Evolutionary conservation across 352 stramenopile genomes (phyloP), one percentile per base, ranked within the genome.

Genomic region (Aphanomyces euteiches): DNA sequence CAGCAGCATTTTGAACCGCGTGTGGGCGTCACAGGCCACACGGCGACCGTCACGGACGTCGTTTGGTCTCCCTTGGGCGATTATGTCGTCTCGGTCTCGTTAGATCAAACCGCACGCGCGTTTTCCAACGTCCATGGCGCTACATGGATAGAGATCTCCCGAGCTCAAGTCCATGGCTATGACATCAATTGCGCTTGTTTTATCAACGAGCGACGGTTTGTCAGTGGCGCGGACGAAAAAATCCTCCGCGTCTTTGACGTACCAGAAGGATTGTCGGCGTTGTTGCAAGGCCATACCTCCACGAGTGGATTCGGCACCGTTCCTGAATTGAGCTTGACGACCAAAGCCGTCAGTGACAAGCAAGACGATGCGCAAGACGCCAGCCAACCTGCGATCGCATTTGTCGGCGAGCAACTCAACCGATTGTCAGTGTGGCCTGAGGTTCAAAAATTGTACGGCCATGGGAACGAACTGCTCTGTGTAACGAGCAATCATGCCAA

Each of bases 181-280:
- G 84, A 93, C 56, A 77, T 93, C 67, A 90, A 92, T 69, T 93
- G 85, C 36, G 85, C 68, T 4, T 78, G 76, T 43, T 92, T 93
- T 45, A 48, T 54, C 43, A 43, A 71, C 57, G 77, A 85, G 21
- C 77, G 86, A 13, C 73, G 78, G 8, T 90, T 90, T 54, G 84
- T 93, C 7, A 90, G 84, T 36, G 85, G 85, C n/a, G 84, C 85
- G 0, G 85, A 92, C 58, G 85, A 93, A 60, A 93, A 93, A 70
- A 90, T 93, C 68, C 60, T 93, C n/a, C 83, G 85, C 3, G 79
- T 70, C 15, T 70, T 70, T 41, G 37, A n/a, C n/a, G 54, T 70
- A n/a, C 64, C 64, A 8, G 19, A 21, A 12, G 64, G 64, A 37
- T 50, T 70, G 64, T 17, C 36, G 17, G 34, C 47, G n/a, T 34